phyloP scores from a whole-genome alignment of 2,329 filamentous ascomycete species.

The Golovinomyces cichoracearum region DNA sequence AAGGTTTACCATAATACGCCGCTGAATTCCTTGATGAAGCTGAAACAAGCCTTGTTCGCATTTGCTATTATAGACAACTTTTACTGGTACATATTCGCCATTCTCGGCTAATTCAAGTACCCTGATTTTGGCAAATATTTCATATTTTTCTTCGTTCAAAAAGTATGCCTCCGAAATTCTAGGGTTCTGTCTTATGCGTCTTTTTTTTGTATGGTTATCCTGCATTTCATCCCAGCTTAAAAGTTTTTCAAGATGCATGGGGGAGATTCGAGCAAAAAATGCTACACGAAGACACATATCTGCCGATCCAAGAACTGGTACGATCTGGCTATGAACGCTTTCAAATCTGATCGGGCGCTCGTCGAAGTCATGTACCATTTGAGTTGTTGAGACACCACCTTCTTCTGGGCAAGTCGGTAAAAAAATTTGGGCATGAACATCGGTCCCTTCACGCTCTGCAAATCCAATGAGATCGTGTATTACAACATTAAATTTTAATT shows the following conservation, averaged over 20 bases:
- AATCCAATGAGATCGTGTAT: constrained; percentile 94
- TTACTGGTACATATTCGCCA: constrained; percentile 74
- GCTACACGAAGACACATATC: constrained; percentile 59
- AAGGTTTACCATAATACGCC: constrained; percentile 66
- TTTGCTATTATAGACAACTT: constrained; percentile 66
- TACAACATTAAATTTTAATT: constrained; percentile 91
- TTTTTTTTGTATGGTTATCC: constrained; percentile 39
- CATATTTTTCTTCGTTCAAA: constrained; percentile 77
- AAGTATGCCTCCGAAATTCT: constrained; percentile 80
- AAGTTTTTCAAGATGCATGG: constrained; percentile 89
- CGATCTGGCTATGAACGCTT: constrained; percentile 93
- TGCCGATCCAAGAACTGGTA: constrained; percentile 52
- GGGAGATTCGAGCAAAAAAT: constrained; percentile 71
- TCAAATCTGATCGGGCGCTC: constrained; percentile 82
- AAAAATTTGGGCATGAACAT: constrained; percentile 92
- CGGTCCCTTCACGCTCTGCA: constrained; percentile 77
- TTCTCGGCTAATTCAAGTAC: constrained; percentile 77
- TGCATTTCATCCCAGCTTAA: constrained; percentile 98
- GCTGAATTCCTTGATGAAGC: constrained; percentile 78
- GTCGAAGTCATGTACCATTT: constrained; percentile 82
- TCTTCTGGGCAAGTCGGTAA: constrained; percentile 74
- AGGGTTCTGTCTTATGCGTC: constrained; percentile 25
- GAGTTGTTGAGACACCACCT: constrained; percentile 77
- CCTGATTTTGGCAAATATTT: constrained; percentile 68
- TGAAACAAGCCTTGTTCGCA: constrained; percentile 80